Conservation (phyloP, 805 yeast species). For the Hanseniaspora thailandica region DNA sequence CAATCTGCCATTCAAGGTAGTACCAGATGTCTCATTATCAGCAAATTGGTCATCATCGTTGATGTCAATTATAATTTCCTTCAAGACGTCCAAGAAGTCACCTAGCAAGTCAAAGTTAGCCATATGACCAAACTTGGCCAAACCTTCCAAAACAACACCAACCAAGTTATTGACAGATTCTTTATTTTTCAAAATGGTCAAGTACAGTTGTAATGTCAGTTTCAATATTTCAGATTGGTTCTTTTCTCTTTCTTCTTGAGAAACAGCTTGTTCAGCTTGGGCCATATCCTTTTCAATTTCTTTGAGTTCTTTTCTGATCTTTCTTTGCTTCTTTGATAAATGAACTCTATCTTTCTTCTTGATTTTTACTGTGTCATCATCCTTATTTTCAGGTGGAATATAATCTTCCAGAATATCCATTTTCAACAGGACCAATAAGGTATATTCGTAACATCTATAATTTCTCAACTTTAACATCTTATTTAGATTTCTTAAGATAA, state of each 20-base stretch:
- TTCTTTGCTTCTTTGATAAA: constrained; percentile 79
- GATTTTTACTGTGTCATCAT: constrained; percentile 37
- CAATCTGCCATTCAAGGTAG: constrained; percentile 50
- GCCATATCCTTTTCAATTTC: constrained; percentile 81
- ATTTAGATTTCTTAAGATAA: constrained; percentile 52
- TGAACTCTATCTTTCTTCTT: constrained; percentile 84
- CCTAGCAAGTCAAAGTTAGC: constrained; percentile 87
- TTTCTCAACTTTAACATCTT: constrained; percentile 63
- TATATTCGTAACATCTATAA: constrained; percentile 74
- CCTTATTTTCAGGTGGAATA: constrained; percentile 50
- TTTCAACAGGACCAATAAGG: constrained; percentile 59
- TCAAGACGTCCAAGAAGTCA: constrained; percentile 77
- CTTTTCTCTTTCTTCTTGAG: constrained; percentile 75
- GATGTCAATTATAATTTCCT: constrained; percentile 58
- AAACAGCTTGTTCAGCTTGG: constrained; percentile 74
- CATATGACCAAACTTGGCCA: constrained; percentile 82
- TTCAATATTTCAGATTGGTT: constrained; percentile 77
- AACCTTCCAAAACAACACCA: constrained; percentile 83
- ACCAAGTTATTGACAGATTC: constrained; percentile 51
- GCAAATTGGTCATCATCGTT: constrained; percentile 29
- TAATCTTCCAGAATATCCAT: constrained; percentile 56
- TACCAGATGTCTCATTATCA: constrained; percentile 26
- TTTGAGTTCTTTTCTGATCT: constrained; percentile 74
- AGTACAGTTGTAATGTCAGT: constrained; percentile 55
- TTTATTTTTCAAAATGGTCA: constrained; percentile 51